Conservation (phyloP, 768 basidiomycete species). For the Macrolepiota dolichaula region DNA sequence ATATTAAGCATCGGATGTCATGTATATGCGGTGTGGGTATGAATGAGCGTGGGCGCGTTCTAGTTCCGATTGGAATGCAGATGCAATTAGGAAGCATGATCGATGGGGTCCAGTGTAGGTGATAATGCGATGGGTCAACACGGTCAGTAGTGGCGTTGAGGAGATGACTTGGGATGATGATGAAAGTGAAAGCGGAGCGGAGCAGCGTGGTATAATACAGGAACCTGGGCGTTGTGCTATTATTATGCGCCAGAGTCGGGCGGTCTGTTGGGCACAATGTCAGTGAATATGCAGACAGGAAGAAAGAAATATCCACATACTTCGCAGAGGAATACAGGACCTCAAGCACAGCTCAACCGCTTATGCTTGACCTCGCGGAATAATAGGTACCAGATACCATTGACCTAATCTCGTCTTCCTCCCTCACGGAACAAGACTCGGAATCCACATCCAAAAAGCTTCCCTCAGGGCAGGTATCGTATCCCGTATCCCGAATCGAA, state of each 20-base stretch:
- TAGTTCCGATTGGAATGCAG: too few species aligned
- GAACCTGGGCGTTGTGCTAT: not conserved
- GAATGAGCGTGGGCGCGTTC: too few species aligned
- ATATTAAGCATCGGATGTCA: too few species aligned
- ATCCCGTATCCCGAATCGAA: not conserved
- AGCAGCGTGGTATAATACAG: too few species aligned
- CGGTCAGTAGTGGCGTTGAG: too few species aligned
- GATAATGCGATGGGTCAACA: too few species aligned
- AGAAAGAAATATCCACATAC: not conserved
- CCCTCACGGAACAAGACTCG: not conserved
- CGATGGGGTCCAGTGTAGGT: too few species aligned
- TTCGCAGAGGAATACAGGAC: not conserved
- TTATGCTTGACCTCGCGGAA: conserved; percentile 9
- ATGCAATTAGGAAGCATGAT: too few species aligned
- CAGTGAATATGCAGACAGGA: not conserved
- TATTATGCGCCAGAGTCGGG: not conserved
- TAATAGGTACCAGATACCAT: not conserved
- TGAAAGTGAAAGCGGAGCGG: too few species aligned
- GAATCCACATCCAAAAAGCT: not conserved
- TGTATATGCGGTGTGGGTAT: too few species aligned
- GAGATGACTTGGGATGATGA: too few species aligned
- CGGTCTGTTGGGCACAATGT: not conserved
- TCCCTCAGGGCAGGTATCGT: conserved; percentile 9
- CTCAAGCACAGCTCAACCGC: not conserved
- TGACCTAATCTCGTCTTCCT: not conserved